Base-by-base conservation (phyloP, 1,284 basidiomycete species). In the Ceratobasidium theobromae region DNA sequence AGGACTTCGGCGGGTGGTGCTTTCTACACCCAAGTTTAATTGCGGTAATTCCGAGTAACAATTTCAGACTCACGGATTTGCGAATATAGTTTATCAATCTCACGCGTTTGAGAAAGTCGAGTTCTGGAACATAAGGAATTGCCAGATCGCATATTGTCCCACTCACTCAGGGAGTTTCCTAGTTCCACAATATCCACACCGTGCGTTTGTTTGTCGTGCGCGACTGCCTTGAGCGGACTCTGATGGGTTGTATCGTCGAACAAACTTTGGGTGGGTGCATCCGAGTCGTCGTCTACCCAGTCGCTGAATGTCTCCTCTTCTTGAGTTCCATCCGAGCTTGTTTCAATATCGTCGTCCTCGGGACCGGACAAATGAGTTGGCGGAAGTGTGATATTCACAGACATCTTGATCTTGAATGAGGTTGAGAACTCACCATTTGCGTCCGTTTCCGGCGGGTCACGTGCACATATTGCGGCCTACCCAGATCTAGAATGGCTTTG, bases 61-160 rank as follows among this genome's bases (percentile, higher is more conserved):
- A 45, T 21, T 41, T 40, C 6, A 64, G 12, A 64, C 77, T 67
- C 54, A 86, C 87, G 72, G 85, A 79, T 77, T 86, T 88, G 65
- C 94, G 81, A 71, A 96, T 93, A 75, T 84, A 91, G 76, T 97
- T 96, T 75, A 97, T 86, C 58, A 97, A 77, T 51, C 90, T 84
- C 71, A 94, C 88, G 18, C 84, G 78, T 48, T 85, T 84, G 76
- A 93, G 87, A 68, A 88, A 85, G 74, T 87, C 85, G 48, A 86
- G 74, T 0, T 73, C 81, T 81, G 52, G 16, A n/a, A n/a, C 16
- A 28, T 28, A 6, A 53, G 49, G 18, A 62, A 43, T 18, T 71
- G 67, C 21, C 69, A 67, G 8, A 69, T 68, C 2, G 69, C 68
- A 77, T 65, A 58, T 74, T 71, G 35, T 69, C 46, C 75, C 35